A percentile compares a stretch with the other conserved stretches of the same genome.
These are phyloP conservation scores for Panus rudis DNA, from an alignment of 768 basidiomycete genomes.

Conservation along the genomic window DNA sequence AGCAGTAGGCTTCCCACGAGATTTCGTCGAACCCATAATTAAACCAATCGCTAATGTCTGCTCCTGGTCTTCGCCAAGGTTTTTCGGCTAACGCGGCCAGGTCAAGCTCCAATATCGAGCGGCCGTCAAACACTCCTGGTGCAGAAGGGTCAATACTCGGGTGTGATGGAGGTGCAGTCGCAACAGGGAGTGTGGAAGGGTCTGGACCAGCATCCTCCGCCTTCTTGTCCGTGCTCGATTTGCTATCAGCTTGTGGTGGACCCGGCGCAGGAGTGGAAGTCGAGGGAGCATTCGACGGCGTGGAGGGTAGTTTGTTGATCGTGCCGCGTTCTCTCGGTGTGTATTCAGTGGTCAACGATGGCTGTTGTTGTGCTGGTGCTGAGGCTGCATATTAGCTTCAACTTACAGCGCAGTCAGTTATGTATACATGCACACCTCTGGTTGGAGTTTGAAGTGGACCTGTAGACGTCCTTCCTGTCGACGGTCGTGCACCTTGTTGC, in stretches of 20 bases:
- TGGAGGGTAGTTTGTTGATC: slow-evolving; percentile 26
- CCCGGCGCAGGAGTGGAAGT: not conserved
- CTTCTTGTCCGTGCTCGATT: slow-evolving; percentile 2
- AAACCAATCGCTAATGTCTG: slow-evolving; percentile 96
- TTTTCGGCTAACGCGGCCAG: slow-evolving; percentile 69
- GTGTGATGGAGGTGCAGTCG: slow-evolving; percentile 70
- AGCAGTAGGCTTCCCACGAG: slow-evolving; percentile 90
- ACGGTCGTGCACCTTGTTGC: slow-evolving; percentile 27
- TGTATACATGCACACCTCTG: slow-evolving; percentile 18
- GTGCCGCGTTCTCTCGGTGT: slow-evolving; percentile 63
- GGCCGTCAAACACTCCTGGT: slow-evolving; percentile 63
- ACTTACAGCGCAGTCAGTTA: not conserved
- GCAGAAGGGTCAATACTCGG: slow-evolving; percentile 67
- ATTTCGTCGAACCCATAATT: slow-evolving; percentile 99
- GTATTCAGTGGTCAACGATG: slow-evolving; percentile 76
- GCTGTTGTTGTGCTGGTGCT: slow-evolving; percentile 43
- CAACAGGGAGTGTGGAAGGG: slow-evolving; percentile 56
- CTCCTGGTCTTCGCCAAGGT: slow-evolving; percentile 87
- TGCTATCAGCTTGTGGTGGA: not conserved
- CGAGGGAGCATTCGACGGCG: slow-evolving; percentile 12
- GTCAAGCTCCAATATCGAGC: slow-evolving; percentile 82
- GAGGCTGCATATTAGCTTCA: slow-evolving; percentile 8
- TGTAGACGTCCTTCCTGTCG: slow-evolving; percentile 26
- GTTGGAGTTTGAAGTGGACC: slow-evolving; percentile 18
- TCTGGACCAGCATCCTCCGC: slow-evolving; percentile 49